Evolutionary conservation across 495 filamentous ascomycete species (phyloP).

Genomic region (Friedmanniomyces simplex): DNA sequence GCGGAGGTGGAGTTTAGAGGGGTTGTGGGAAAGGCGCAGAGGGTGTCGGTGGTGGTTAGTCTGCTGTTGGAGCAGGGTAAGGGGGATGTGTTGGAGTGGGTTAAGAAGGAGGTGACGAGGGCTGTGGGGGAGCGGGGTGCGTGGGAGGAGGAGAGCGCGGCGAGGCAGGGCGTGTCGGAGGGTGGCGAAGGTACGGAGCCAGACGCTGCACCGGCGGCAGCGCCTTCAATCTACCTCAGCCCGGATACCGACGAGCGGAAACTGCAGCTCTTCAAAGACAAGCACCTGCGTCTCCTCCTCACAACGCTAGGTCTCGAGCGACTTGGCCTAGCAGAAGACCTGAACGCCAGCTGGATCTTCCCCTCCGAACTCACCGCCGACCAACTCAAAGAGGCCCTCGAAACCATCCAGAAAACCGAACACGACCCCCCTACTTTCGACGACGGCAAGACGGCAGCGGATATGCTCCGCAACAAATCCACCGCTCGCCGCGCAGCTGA

Average conservation of each 20-base stretch:
- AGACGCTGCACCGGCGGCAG: conserved; percentile 20
- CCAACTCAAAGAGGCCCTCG: conserved; percentile 50
- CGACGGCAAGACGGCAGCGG: conserved; percentile 58
- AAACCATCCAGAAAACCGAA: conserved; percentile 59
- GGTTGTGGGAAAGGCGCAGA: conserved; percentile 53
- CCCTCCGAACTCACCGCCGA: conserved; percentile 53
- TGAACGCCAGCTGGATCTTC: conserved; percentile 68
- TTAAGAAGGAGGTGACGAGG: conserved; percentile 55
- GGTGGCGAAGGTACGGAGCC: conserved; percentile 31
- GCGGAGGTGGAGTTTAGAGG: conserved; percentile 74
- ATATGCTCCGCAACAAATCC: conserved; percentile 64
- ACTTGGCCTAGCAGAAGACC: conserved; percentile 57
- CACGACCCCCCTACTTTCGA: conserved; percentile 62
- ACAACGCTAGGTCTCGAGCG: conserved; percentile 60
- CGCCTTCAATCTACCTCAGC: conserved; percentile 42
- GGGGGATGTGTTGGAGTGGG: conserved; percentile 65
- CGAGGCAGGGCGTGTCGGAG: conserved; percentile 29
- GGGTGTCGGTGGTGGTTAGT: conserved; percentile 62
- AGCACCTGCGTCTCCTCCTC: conserved; percentile 83
- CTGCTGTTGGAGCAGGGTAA: conserved; percentile 68
- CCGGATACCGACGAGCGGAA: conserved; percentile 58
- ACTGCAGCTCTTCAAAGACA: conserved; percentile 74
- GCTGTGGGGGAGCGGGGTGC: conserved; percentile 63
- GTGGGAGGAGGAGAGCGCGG: conserved; percentile 58
- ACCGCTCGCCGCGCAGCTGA: conserved; percentile 36